Conservation (phyloP, 1,284 basidiomycete species). For the Fomitopsis schrenkii region DNA sequence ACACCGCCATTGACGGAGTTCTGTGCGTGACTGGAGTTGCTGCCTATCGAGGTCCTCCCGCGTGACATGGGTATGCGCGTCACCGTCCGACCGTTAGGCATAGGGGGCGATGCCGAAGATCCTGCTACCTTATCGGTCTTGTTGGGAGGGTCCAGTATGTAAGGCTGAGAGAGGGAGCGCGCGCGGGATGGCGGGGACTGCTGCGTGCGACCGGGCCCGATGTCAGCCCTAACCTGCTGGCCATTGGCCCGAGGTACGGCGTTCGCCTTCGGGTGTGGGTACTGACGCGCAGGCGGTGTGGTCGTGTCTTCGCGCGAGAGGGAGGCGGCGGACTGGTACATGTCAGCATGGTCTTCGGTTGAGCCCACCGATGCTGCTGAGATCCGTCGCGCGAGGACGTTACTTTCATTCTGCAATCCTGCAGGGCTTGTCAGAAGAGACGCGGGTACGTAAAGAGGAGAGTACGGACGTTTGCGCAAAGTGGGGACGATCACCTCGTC, state of each 20-base stretch:
- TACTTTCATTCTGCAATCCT: slow-evolving; percentile 75
- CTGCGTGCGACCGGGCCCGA: slow-evolving; percentile 15
- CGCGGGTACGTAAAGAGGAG: slow-evolving; percentile 1
- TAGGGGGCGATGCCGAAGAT: slow-evolving; percentile 36
- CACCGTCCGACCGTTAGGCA: slow-evolving; percentile 29
- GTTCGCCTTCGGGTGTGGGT: slow-evolving; percentile 31
- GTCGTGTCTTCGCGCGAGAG: slow-evolving; percentile 15
- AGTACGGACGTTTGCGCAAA: slow-evolving; percentile 57
- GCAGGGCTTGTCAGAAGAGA: slow-evolving; percentile 6
- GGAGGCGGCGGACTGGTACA: slow-evolving; percentile 19
- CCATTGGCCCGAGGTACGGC: slow-evolving; percentile 46
- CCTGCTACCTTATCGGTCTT: slow-evolving; percentile 25
- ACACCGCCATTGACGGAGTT: slow-evolving; percentile 19
- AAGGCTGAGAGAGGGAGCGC: slow-evolving; percentile 55
- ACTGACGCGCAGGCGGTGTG: slow-evolving; percentile 16
- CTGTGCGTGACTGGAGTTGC: slow-evolving; percentile 36
- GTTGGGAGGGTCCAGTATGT: slow-evolving; percentile 29
- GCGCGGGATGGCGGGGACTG: slow-evolving; percentile 37
- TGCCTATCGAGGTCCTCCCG: slow-evolving; percentile 31
- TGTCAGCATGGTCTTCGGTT: slow-evolving; percentile 31
- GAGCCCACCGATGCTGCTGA: slow-evolving; percentile 66
- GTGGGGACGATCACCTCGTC: slow-evolving; percentile 70
- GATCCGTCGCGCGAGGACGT: slow-evolving; percentile 65
- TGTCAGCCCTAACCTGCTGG: slow-evolving; percentile 27
- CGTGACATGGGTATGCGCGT: slow-evolving; percentile 50